phyloP scores from a whole-genome alignment of 2,329 filamentous ascomycete genomes.

The Aspergillus cejpii region DNA sequence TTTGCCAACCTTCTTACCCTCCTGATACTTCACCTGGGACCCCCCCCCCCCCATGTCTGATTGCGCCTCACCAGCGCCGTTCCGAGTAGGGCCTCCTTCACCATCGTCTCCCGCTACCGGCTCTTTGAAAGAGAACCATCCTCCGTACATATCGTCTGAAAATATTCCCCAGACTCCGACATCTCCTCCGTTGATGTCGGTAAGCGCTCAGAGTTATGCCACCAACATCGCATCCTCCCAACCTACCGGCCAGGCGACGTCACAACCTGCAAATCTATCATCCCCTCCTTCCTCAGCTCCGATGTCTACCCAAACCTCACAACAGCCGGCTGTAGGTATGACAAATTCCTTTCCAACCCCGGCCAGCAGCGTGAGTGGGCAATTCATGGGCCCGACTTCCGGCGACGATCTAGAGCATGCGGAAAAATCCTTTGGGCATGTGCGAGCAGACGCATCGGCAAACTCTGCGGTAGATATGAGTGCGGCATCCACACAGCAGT shows the following conservation, averaged over 20 bases:
- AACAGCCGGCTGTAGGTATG: slow-evolving; percentile 36
- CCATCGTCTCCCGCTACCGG: slow-evolving; percentile 39
- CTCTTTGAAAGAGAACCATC: slow-evolving; percentile 33
- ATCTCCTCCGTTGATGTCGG: slow-evolving; percentile 47
- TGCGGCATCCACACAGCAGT: slow-evolving; percentile 14
- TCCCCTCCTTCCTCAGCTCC: slow-evolving; percentile 39
- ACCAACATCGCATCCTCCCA: slow-evolving; percentile 41
- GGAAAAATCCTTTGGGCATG: slow-evolving; percentile 27
- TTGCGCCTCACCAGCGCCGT: slow-evolving; percentile 30
- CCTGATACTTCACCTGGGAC: slow-evolving; percentile 10
- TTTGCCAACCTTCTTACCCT: slow-evolving; percentile 7
- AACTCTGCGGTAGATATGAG: slow-evolving; percentile 14
- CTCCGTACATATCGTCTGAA: slow-evolving; percentile 26
- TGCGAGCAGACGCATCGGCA: slow-evolving; percentile 16
- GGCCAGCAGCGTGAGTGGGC: slow-evolving; percentile 41
- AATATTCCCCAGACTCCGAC: slow-evolving; percentile 36
- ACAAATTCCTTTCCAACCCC: slow-evolving; percentile 43
- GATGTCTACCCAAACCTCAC: slow-evolving; percentile 40
- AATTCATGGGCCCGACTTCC: slow-evolving; percentile 25
- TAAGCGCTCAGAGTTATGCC: slow-evolving; percentile 45
- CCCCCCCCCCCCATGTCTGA: slow-evolving; percentile 41
- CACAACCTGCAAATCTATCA: slow-evolving; percentile 36
- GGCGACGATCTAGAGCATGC: slow-evolving; percentile 32
- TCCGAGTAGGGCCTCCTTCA: slow-evolving; percentile 37
- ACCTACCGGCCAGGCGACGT: slow-evolving; percentile 40